Evolutionary conservation across 208 protist species (phyloP), one percentile per base, ranked within the genome.

Genomic region (Herpetomonas tarakana): DNA sequence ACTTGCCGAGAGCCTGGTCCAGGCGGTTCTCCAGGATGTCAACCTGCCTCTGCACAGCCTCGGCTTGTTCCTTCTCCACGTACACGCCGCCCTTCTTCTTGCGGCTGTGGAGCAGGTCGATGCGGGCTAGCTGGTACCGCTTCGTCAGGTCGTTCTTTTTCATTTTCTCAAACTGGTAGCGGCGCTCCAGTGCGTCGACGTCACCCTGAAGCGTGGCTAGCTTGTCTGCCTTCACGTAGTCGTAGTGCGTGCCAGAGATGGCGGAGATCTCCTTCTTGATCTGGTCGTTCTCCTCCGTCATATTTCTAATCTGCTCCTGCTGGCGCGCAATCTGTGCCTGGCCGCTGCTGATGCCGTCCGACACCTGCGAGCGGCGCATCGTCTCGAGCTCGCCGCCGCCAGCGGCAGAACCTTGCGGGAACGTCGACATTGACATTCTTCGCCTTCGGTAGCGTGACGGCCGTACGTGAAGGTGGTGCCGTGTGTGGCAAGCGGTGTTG

Each of bases 21-120:
- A 99, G 78, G 14, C 96, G 79, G 68, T 96, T 97, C 63, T 99
- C 97, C 44, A 99, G 80, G 29, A 97, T 93, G 47, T 92, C 76
- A 14, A 98, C 90, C 78, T 98, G 96, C 25, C 93, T 90, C 60
- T 96, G 81, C 30, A 97, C 80, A 18, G 88, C 83, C 46, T 84
- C 78, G 26, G 82, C 78, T 65, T 96, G 92, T 63, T 97, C 91
- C 72, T 92, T 87, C 62, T 94, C 86, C 11, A 91, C 88, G 46
- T 97, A 96, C 21, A 96, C 81, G 44, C 93, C 93, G 52, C 90
- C 90, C 53, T 90, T 93, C 54, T 88, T 78, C 62, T 87, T 82
- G 26, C 86, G 78, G 53, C 83, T 86, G 58, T 96, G 87, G 24
- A 92, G 67, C 16, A 96, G 78, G 56, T 95, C 87, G 47, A 95